Evolutionary conservation across 306 rosid species (phyloP), one percentile per base, ranked within the genome.

Genomic region (Fragaria ananassa): DNA sequence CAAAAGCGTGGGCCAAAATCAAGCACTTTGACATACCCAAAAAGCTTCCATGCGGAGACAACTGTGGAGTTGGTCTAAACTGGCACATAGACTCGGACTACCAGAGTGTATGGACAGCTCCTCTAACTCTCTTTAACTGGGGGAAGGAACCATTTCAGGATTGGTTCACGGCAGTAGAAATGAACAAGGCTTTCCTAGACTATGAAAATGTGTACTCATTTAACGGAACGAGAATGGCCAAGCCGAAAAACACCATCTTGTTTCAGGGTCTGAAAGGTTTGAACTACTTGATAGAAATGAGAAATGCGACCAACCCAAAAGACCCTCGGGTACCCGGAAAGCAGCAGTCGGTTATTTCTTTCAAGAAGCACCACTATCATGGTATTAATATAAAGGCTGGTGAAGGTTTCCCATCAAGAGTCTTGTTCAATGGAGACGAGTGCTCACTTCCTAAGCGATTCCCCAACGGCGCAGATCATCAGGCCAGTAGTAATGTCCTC

Each of bases 61-160:
- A 91, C 46, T 94, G 98, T 66, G 93, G 93, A 0, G 90, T 91
- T 1, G 90, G 96, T 81, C 79, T 94, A 17, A 91, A 94, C 57
- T 94, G 98, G 98, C 97, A 94, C 75, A 41, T 94, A 2, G 86
- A 76, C 76, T 80, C 97, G 0, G 91, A 94, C 39, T 83, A 82
- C 69, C 74, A 62, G 39, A 78, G 60, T 0, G 97, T 97, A 12
- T 93, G 98, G 98, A 88, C 97, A 0, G 97, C 98, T 0, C 87
- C 96, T 80, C 83, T 94, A 18, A 91, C 98, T 0, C 76, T 94
- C 15, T 91, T 94, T 86, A 94, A 94, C 64, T 94, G 98, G 98
- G 81, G 67, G 1, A 61, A 76, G 0, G 49, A 8, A 7, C 0
- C 83, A 0, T 90, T 91, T 19, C 89, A 90, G 2, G 94, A 94